These are phyloP conservation scores for Rhizophagus sp. DNA, from an alignment of 192 early-diverging fungal genomes.

Conservation along the genomic window DNA sequence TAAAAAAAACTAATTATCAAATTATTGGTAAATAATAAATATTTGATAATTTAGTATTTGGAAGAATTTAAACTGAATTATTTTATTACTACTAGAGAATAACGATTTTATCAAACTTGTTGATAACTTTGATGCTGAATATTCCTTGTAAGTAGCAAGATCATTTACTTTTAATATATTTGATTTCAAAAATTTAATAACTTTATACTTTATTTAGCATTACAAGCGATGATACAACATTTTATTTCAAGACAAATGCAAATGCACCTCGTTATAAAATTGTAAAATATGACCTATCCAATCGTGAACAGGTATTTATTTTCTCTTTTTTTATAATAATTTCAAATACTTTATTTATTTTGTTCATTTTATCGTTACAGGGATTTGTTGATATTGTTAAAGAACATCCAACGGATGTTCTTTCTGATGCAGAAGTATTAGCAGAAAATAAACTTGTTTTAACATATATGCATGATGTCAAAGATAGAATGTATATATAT, in stretches of 20 bases:
- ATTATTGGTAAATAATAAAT: slow-evolving; percentile 14
- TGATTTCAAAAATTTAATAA: neutral
- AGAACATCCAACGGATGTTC: slow-evolving; percentile 50
- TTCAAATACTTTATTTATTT: neutral
- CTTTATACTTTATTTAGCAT: too few species aligned
- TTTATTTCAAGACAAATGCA: slow-evolving; percentile 63
- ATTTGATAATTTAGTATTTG: neutral
- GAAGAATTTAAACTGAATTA: neutral
- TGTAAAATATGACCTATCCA: slow-evolving; percentile 60
- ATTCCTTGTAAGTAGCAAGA: slow-evolving; percentile 33
- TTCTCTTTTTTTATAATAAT: neutral
- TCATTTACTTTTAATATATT: neutral
- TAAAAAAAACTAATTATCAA: slow-evolving; percentile 32
- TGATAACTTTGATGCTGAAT: slow-evolving; percentile 54
- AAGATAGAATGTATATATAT: slow-evolving; percentile 49
- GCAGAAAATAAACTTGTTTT: slow-evolving; percentile 59
- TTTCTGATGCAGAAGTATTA: slow-evolving; percentile 44
- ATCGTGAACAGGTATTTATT: slow-evolving; percentile 48
- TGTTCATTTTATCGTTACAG: neutral
- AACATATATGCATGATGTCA: slow-evolving; percentile 65
- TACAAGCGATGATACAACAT: slow-evolving; percentile 56
- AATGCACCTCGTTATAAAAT: slow-evolving; percentile 63
- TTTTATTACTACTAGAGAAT: slow-evolving; percentile 1
- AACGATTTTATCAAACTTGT: slow-evolving; percentile 50
- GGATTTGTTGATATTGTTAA: slow-evolving; percentile 65